Evolutionary conservation across 2,329 filamentous ascomycete genomes (phyloP), one percentile per base, ranked within the genome.

Genomic region (Elsinoe fawcettii): DNA sequence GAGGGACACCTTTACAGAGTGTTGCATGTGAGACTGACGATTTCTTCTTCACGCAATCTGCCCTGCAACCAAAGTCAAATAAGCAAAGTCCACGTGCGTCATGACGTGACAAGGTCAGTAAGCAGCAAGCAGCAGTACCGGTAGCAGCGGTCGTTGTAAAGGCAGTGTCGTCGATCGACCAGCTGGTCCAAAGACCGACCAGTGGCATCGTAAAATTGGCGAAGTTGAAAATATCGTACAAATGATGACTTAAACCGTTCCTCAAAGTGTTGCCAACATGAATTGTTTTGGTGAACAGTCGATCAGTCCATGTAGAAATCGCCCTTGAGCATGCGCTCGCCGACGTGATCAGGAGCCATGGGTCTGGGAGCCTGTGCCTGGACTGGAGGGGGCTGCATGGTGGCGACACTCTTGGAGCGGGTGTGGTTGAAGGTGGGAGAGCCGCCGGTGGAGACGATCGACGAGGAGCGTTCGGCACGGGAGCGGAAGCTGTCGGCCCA

Each of bases 221-320:
- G 22, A 37, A n/a, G 34, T 37, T 18, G 16, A 16, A 51, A 18
- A 20, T 51, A 25, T 51, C 34, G n/a, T 51, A 51, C 46, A 51
- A 14, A 51, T 32, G 25, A 32, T 16, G 14, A 4, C 34, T 7
- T 37, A 12, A 37, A 5, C 4, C 3, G 4, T 4, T 34, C 27
- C 2, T 51, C 41, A 20, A 46, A 9, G 14, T 25, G 22, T 2
- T 12, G 41, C 25, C 18, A 20, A n/a, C 22, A 12, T 51, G 25
- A 8, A 3, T 32, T 34, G 46, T 16, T 11, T 2, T 32, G 12
- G 30, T 9, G 2, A 6, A 18, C n/a, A 14, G 27, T 46, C 1
- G n/a, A 25, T 60, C 53, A 96, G 69, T 96, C 91, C 90, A 97
- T 96, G 76, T 93, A 93, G 67, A 99, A 97, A 68, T 99, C 93